A percentile compares a stretch with the other conserved stretches of the same genome.
These are phyloP conservation scores for Fusarium sororula DNA, from an alignment of 2,329 filamentous ascomycete genomes.

Conservation along the genomic window DNA sequence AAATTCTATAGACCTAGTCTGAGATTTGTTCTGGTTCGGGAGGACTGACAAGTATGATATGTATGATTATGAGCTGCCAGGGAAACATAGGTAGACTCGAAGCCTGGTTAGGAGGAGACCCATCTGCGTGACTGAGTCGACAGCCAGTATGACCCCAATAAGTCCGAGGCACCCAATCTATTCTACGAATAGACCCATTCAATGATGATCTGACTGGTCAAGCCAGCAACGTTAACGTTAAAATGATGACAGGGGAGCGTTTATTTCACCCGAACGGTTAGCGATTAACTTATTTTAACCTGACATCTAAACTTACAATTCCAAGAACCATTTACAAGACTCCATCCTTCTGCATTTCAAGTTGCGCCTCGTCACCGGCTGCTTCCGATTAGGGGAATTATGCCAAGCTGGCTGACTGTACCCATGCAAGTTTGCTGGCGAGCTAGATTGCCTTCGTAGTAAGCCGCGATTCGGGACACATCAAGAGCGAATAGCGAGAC, in stretches of 20 bases:
- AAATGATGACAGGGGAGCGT: neutral
- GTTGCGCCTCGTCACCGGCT: neutral
- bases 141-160: neutral
- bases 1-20: neutral
- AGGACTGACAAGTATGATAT: neutral
- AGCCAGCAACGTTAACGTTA: neutral
- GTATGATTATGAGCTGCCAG: neutral
- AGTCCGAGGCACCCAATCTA: no score
- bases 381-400: neutral
- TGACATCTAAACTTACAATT: neutral
- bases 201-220: neutral
- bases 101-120: neutral
- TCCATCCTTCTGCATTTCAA: no score
- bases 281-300: neutral
- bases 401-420: constrained; percentile 1
- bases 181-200: no score
- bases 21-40: neutral
- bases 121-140: neutral
- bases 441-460: neutral
- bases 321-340: neutral
- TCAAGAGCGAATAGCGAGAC: constrained; percentile 1
- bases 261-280: neutral
- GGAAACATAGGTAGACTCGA: neutral
- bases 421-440: neutral
- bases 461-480: neutral